A percentile compares a stretch with the other conserved stretches of the same genome.
These are phyloP conservation scores for Symbiodinium natans DNA, from an alignment of 73 alveolate species.

Conservation along the genomic window DNA sequence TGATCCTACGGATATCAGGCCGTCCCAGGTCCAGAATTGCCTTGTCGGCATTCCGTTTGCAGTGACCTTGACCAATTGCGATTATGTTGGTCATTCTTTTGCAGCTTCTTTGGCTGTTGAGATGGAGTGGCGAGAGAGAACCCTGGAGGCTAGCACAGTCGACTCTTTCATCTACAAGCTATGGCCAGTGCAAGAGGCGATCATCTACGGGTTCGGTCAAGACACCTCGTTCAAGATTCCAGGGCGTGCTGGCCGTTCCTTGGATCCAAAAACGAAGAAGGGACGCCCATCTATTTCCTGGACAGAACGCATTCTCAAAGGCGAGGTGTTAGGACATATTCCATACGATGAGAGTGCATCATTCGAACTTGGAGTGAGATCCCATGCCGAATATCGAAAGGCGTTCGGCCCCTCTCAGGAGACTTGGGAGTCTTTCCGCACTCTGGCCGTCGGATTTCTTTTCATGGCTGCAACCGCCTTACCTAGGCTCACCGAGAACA, in stretches of 20 bases:
- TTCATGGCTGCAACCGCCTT: conserved; percentile 2
- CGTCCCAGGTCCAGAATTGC: conserved; percentile 7
- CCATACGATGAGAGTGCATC: not conserved
- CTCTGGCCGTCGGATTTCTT: not conserved
- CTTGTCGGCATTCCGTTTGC: conserved; percentile 1
- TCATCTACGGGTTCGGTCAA: not conserved
- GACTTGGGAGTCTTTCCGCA: not conserved
- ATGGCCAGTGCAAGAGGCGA: not conserved
- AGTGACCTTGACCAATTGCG: not conserved
- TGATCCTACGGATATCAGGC: not conserved
- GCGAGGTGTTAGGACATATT: not conserved
- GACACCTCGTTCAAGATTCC: not conserved
- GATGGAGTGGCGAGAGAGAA: not conserved
- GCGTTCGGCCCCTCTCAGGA: conserved; percentile 8
- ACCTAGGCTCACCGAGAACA: not conserved
- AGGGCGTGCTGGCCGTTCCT: not conserved
- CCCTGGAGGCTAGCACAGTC: not conserved
- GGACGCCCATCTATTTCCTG: not conserved
- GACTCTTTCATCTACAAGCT: not conserved
- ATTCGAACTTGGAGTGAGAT: not conserved
- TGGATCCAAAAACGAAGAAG: not conserved
- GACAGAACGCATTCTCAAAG: not conserved
- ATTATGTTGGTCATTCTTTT: not conserved
- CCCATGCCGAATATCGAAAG: not conserved
- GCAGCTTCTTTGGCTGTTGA: not conserved